Conservation (phyloP, 2,329 filamentous ascomycete genomes). For the Colletotrichum navitas region DNA sequence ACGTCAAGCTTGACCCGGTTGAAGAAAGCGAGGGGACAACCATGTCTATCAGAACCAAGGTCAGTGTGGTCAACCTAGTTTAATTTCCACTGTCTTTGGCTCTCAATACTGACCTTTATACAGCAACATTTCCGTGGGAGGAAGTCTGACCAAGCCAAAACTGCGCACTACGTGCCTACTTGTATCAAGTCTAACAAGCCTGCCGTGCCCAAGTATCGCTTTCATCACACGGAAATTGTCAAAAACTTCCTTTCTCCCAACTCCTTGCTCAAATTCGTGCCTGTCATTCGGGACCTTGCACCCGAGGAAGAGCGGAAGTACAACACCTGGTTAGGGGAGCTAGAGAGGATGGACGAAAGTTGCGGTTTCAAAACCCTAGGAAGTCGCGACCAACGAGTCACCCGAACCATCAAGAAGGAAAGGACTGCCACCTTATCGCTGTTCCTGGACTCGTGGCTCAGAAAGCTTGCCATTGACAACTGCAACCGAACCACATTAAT, state of each 20-base stretch:
- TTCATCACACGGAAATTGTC: constrained; percentile 70
- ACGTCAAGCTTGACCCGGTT: constrained; percentile 53
- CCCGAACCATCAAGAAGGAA: constrained; percentile 64
- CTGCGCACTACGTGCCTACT: constrained; percentile 56
- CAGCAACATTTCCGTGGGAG: constrained; percentile 61
- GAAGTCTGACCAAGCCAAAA: constrained; percentile 55
- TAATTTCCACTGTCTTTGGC: neutral
- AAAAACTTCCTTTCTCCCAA: constrained; percentile 72
- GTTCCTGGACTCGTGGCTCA: constrained; percentile 68
- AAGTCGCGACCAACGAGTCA: constrained; percentile 64
- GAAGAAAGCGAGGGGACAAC: constrained; percentile 53
- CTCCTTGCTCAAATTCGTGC: constrained; percentile 71
- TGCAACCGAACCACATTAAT: constrained; percentile 67
- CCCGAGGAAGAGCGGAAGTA: constrained; percentile 69
- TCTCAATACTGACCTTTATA: constrained; percentile 23
- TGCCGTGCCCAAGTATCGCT: constrained; percentile 69
- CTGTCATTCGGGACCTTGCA: constrained; percentile 69
- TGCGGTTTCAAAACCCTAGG: constrained; percentile 67
- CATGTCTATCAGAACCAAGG: constrained; percentile 66
- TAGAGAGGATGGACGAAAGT: constrained; percentile 69
- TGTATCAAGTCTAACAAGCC: constrained; percentile 64
- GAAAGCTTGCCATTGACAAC: constrained; percentile 61
- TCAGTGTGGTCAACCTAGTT: constrained; percentile 45
- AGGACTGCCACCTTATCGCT: constrained; percentile 64
- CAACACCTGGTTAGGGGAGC: constrained; percentile 67